phyloP scores from a whole-genome alignment of 352 stramenopile species.

The Globisporangium yorkense region DNA sequence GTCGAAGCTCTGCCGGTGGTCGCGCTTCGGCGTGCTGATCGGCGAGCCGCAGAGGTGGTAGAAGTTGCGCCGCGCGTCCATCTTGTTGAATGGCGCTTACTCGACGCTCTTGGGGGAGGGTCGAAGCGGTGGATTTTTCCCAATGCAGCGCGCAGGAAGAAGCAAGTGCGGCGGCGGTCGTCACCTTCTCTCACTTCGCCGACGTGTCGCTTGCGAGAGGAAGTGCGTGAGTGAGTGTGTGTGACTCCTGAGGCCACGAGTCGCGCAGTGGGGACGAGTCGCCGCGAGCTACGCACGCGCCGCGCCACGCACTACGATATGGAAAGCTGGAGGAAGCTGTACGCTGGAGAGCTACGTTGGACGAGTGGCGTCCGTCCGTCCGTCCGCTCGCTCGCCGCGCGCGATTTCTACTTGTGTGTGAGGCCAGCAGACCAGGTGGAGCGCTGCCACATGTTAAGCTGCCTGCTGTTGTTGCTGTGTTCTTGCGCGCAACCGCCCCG shows the following conservation, averaged over 20 bases:
- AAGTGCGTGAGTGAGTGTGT: background rate
- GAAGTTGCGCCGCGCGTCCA: constrained; percentile 29
- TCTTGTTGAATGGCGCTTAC: background rate
- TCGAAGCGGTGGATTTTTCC: background rate
- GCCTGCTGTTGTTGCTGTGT: background rate
- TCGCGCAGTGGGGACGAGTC: background rate
- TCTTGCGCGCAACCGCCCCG: background rate
- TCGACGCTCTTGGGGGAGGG: too few relatives aligned
- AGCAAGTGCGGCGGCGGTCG: too few relatives aligned
- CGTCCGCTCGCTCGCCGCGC: background rate
- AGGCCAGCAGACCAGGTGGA: background rate
- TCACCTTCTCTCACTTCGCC: background rate
- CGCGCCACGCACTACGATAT: background rate
- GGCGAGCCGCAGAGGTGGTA: constrained; percentile 75
- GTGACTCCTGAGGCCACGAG: background rate
- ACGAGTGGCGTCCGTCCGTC: background rate
- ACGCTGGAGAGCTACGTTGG: background rate
- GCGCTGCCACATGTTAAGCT: background rate
- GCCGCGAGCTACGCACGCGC: background rate
- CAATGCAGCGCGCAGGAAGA: too few relatives aligned
- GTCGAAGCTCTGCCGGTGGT: constrained; percentile 32
- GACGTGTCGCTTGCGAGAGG: background rate
- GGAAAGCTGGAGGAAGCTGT: background rate
- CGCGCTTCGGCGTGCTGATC: constrained; percentile 57
- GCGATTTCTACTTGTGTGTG: background rate